Evolutionary conservation across 2,329 filamentous ascomycete species (phyloP).

Genomic region (Mycosphaerella sp.): DNA sequence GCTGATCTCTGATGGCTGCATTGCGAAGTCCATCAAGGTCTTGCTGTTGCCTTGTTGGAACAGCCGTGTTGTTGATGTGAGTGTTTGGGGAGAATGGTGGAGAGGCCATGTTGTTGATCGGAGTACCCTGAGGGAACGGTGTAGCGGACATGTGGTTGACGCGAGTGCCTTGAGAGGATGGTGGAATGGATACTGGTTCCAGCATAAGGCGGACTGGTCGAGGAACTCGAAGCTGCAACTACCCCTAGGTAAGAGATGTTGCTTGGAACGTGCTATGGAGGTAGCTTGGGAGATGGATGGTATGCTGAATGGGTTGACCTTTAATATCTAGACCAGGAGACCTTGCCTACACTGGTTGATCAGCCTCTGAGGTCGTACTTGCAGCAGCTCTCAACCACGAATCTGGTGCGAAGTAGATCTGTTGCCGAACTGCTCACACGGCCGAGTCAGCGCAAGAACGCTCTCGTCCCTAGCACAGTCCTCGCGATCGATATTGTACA

Average conservation of each 20-base stretch:
- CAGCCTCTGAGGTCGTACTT: conserved; percentile 6
- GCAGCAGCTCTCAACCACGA: conserved; percentile 1
- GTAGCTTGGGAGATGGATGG: conserved; percentile 2
- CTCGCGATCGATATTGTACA: conserved; percentile 2
- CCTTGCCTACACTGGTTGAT: conserved; percentile 4
- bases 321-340: conserved; percentile 9
- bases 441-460: conserved; percentile 8
- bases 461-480: background rate
- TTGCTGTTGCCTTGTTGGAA: conserved; percentile 7
- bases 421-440: conserved; percentile 2
- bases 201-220: conserved; percentile 6
- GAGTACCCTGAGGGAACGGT: no score
- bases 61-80: conserved; percentile 5
- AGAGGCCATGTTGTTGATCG: background rate
- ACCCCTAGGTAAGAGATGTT: conserved; percentile 3
- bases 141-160: no score
- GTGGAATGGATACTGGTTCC: conserved; percentile 14
- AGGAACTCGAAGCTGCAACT: background rate
- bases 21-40: conserved; percentile 11
- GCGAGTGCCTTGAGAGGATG: background rate
- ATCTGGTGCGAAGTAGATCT: conserved; percentile 7
- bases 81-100: conserved; percentile 3
- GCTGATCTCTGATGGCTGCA: conserved; percentile 5
- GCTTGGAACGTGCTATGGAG: conserved; percentile 2
- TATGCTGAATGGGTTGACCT: conserved; percentile 5